Percentiles rank a stretch among this genome's conserved stretches.
Conservation (phyloP, 345 rosid genomes). For the Citrus reticulata region DNA sequence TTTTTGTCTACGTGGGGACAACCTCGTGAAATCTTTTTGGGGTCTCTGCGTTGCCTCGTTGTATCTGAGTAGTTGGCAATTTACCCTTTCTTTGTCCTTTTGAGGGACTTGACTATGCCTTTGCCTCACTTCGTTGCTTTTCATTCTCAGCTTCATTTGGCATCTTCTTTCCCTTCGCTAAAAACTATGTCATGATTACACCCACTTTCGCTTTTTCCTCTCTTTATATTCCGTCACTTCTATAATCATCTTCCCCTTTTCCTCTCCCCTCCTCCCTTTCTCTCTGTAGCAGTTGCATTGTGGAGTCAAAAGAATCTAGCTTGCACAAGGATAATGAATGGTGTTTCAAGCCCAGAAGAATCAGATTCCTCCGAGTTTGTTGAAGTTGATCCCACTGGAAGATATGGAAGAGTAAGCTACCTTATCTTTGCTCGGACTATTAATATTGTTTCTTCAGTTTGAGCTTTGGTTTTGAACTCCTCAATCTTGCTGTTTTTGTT, state of each 20-base stretch:
- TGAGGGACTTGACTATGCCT: slow-evolving; percentile 3
- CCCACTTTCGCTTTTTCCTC: not conserved
- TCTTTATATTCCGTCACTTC: slow-evolving; percentile 1
- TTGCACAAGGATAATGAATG: slow-evolving; percentile 25
- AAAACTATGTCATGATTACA: not conserved
- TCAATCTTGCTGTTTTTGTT: not conserved
- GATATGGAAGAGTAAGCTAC: slow-evolving; percentile 86
- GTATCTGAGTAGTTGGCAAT: slow-evolving; percentile 29
- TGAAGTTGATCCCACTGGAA: slow-evolving; percentile 97
- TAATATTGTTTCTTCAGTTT: not conserved
- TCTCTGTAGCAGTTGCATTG: not conserved
- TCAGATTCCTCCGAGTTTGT: slow-evolving; percentile 58
- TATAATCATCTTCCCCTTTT: not conserved
- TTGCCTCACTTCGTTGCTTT: not conserved
- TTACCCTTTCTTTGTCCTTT: slow-evolving; percentile 15
- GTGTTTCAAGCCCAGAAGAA: slow-evolving; percentile 29
- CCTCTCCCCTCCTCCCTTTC: not conserved
- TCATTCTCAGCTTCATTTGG: not conserved
- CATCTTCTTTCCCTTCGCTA: not conserved
- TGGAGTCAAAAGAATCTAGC: not conserved
- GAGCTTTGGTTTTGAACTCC: slow-evolving; percentile 7
- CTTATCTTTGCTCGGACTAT: not conserved
- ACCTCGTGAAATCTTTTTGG: slow-evolving; percentile 24
- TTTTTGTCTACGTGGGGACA: slow-evolving; percentile 13
- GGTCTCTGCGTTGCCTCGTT: slow-evolving; percentile 14